Conservation (phyloP, 768 basidiomycete species). For the Amanita exitialis region DNA sequence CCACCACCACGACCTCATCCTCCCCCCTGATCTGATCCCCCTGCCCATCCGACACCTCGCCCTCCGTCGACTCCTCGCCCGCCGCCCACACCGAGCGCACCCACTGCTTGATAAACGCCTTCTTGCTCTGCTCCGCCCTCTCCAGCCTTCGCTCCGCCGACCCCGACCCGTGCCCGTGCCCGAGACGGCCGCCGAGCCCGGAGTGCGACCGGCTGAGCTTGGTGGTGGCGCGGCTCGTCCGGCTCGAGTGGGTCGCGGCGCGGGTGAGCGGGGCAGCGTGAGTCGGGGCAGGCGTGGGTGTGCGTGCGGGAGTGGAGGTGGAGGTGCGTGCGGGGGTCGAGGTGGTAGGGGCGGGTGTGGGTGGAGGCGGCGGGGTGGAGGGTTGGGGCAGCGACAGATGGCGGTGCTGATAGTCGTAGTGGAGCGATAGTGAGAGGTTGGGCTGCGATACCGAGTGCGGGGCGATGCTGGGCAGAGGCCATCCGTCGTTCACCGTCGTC, state of each 20-base stretch:
- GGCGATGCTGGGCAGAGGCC: too few species aligned
- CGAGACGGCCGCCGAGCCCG: background rate
- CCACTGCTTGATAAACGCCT: background rate
- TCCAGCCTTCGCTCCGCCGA: background rate
- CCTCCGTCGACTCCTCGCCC: background rate
- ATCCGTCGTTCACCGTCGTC: too few species aligned
- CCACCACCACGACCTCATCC: background rate
- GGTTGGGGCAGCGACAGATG: too few species aligned
- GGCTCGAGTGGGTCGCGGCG: background rate
- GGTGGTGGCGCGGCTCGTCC: background rate
- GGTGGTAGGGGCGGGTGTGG: too few species aligned
- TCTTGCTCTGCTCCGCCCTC: background rate
- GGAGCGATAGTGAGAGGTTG: too few species aligned
- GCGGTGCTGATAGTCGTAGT: too few species aligned
- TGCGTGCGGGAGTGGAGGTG: background rate
- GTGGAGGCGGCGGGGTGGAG: too few species aligned
- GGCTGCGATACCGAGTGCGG: too few species aligned
- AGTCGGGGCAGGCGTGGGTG: background rate
- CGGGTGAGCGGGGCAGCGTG: background rate
- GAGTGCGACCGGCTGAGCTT: background rate
- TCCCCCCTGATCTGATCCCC: background rate
- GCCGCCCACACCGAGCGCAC: background rate
- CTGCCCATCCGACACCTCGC: background rate
- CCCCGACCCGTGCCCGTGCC: too few species aligned
- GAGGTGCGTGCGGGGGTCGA: background rate